Base-by-base conservation (phyloP, 345 rosid genomes). In the Aquilaria yunnanensis region DNA sequence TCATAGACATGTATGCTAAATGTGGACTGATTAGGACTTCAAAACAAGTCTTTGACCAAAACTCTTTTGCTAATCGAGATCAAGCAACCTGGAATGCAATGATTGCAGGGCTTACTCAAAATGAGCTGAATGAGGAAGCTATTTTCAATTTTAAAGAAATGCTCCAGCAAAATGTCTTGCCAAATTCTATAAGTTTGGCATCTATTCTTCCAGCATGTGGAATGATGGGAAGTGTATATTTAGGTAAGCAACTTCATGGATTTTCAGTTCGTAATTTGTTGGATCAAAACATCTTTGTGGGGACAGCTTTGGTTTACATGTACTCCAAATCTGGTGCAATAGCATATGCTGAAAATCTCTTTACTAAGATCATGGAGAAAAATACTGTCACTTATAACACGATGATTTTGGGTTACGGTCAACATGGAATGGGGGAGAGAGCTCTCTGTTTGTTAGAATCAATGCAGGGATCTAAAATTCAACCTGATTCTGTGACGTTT, bases 31-130 rank as follows among this genome's bases (percentile, higher is more conserved):
- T 89, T 33, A 74, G 72, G 74, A 73, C 64, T 54, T 75, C 91
- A 56, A 61, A 67, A 62, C 66, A 32, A 14, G 66, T 89, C 47
- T 89, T 87, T 72, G 78, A 71, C 76, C 72, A 63, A 51, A 68
- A 69, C 46, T 53, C 49, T 59, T 33, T 59, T 50, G 62, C 34
- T 23, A 76, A 70, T 62, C 70, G 74, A 72, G 96, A 92, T 80
- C 92, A 81, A 63, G 92, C 95, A 67, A 87, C 87, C 29, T 92
- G 96, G 96, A 92, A 92, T 70, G 78, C 96, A 50, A 85, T 89
- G 89, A 73, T 92, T 71, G 80, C 90, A 56, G 98, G 98, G 47
- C 89, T 79, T 74, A 77, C 88, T 0, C 96, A 87, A 68, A 84
- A 87, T 64, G 89, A 83, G 56, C 72, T 77, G 68, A 59, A 69